Conservation (phyloP, 2,329 filamentous ascomycete genomes). For the Incumbomyces delicatus region DNA sequence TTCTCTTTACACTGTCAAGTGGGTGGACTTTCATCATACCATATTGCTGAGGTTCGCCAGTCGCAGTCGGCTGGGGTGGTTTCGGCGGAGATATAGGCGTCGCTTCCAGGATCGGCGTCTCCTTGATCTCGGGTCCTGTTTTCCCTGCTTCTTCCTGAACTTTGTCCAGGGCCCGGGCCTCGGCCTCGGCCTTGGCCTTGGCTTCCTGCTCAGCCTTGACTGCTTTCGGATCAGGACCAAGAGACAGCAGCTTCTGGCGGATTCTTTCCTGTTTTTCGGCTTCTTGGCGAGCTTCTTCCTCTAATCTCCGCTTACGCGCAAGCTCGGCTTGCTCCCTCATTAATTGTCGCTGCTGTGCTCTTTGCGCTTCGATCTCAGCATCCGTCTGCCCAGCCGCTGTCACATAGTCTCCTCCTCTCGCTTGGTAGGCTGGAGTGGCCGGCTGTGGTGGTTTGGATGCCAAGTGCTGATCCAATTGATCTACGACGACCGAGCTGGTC, state of each 20-base stretch:
- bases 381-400: slow-evolving; percentile 17
- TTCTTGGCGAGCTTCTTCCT: slow-evolving; percentile 48
- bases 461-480: slow-evolving; percentile 22
- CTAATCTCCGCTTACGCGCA: slow-evolving; percentile 44
- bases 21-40: slow-evolving; percentile 55
- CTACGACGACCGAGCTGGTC: slow-evolving; percentile 10
- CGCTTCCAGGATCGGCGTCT: slow-evolving; percentile 20
- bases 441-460: slow-evolving; percentile 7
- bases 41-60: slow-evolving; percentile 49
- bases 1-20: slow-evolving; percentile 42
- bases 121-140: neutral
- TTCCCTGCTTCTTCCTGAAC: slow-evolving; percentile 2
- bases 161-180: slow-evolving; percentile 10
- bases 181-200: slow-evolving; percentile 9
- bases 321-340: slow-evolving; percentile 52
- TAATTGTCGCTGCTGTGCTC: slow-evolving; percentile 45
- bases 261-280: slow-evolving; percentile 50
- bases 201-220: slow-evolving; percentile 12
- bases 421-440: slow-evolving; percentile 23
- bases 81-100: slow-evolving; percentile 45
- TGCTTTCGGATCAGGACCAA: slow-evolving; percentile 38
- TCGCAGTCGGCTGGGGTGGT: slow-evolving; percentile 48
- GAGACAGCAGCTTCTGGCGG: slow-evolving; percentile 44
- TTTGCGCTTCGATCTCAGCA: slow-evolving; percentile 16
- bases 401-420: slow-evolving; percentile 23